Percentiles rank a stretch among this genome's conserved stretches.
phyloP scores from a whole-genome alignment of 768 basidiomycete species.

The Agaricus sinodeliciosus region DNA sequence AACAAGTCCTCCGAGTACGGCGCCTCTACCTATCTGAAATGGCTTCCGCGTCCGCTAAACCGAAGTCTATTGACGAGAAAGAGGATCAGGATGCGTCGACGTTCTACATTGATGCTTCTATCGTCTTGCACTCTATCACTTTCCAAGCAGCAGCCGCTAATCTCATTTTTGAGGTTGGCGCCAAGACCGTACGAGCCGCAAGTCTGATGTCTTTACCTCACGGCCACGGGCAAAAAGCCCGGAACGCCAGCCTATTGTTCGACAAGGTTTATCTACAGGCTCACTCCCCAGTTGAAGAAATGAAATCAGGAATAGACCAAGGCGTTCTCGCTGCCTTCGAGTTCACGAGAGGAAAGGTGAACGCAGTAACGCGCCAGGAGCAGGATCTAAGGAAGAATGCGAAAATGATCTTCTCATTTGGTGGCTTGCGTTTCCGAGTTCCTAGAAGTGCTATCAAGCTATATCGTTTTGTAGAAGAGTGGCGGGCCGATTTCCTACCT shows the following conservation, averaged over 20 bases:
- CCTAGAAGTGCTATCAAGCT: slow-evolving; percentile 78
- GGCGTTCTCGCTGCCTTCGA: slow-evolving; percentile 58
- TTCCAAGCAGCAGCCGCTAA: slow-evolving; percentile 68
- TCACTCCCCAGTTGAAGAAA: slow-evolving; percentile 37
- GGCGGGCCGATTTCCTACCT: slow-evolving; percentile 75
- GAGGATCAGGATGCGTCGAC: slow-evolving; percentile 11
- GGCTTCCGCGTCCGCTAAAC: neutral
- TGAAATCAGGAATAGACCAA: slow-evolving; percentile 27
- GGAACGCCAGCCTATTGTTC: slow-evolving; percentile 43
- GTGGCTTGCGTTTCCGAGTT: slow-evolving; percentile 47
- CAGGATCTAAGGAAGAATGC: slow-evolving; percentile 26
- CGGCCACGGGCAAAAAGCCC: slow-evolving; percentile 29
- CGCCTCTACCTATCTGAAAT: slow-evolving; percentile 23
- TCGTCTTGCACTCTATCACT: slow-evolving; percentile 36
- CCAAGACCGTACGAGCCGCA: slow-evolving; percentile 32
- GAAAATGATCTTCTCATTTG: slow-evolving; percentile 38
- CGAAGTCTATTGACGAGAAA: neutral
- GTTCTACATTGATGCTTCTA: slow-evolving; percentile 28
- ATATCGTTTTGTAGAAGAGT: slow-evolving; percentile 75
- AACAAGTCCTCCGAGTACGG: slow-evolving; percentile 45
- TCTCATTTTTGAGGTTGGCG: slow-evolving; percentile 55
- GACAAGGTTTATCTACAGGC: slow-evolving; percentile 52
- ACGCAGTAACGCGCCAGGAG: slow-evolving; percentile 42
- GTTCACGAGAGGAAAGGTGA: slow-evolving; percentile 39
- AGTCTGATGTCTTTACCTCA: slow-evolving; percentile 25